These are phyloP conservation scores for Musa beccarii DNA, from an alignment of 176 grass and related monocot species.

Conservation along the genomic window DNA sequence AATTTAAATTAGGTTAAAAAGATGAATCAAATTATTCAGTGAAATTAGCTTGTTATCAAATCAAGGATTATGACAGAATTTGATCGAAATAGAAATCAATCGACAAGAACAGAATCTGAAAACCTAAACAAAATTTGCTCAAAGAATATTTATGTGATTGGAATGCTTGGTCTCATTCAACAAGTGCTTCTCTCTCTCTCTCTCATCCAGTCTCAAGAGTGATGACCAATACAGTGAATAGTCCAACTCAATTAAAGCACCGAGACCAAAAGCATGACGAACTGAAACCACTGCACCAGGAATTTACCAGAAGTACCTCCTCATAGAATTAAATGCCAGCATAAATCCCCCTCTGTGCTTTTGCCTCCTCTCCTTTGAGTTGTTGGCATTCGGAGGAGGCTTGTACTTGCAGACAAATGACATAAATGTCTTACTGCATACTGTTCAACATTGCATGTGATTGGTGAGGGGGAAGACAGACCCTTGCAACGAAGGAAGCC, in stretches of 20 bases:
- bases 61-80: too few species aligned
- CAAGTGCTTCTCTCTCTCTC: not conserved
- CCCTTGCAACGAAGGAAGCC: too few species aligned
- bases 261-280: not conserved
- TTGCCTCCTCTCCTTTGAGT: not conserved
- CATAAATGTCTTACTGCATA: conserved; percentile 1
- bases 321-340: conserved; percentile 6
- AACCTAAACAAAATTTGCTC: too few species aligned
- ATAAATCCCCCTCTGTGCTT: not conserved
- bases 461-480: not conserved
- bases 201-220: not conserved
- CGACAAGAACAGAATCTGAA: too few species aligned
- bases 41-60: too few species aligned
- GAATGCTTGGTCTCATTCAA: too few species aligned
- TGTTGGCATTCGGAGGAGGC: not conserved
- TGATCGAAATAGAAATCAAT: too few species aligned
- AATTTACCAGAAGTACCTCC: not conserved
- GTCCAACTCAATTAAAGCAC: conserved; percentile 14
- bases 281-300: not conserved
- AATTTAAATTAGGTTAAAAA: too few species aligned
- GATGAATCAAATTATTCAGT: too few species aligned
- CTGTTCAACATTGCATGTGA: conserved; percentile 1
- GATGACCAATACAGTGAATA: not conserved
- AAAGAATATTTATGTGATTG: too few species aligned
- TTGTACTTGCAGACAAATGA: not conserved